Percentiles rank a stretch among this genome's conserved stretches.
phyloP scores from a whole-genome alignment of 495 filamentous ascomycete species.

The Ramalina intermedia region DNA sequence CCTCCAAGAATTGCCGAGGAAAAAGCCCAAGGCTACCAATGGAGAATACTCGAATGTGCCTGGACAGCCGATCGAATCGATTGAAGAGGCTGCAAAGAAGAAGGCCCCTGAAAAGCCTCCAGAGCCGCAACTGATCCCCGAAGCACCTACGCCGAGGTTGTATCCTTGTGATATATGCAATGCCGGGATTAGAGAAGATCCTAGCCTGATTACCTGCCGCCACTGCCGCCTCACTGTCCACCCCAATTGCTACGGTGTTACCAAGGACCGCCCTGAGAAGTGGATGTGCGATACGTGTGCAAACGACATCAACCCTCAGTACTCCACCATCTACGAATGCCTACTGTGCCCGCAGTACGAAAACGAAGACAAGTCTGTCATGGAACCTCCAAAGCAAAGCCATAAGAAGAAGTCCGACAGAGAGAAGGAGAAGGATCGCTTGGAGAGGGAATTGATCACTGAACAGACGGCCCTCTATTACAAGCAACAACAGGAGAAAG shows the following conservation, averaged over 20 bases:
- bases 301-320: slow-evolving; percentile 76
- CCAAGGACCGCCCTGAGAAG: slow-evolving; percentile 55
- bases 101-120: slow-evolving; percentile 41
- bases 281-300: slow-evolving; percentile 94
- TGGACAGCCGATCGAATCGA: slow-evolving; percentile 29
- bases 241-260: slow-evolving; percentile 77
- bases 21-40: slow-evolving; percentile 35
- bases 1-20: slow-evolving; percentile 41
- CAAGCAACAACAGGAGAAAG: slow-evolving; percentile 68
- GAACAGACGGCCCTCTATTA: slow-evolving; percentile 64
- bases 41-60: slow-evolving; percentile 34
- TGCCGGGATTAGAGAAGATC: slow-evolving; percentile 39
- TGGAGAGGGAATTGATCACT: slow-evolving; percentile 65
- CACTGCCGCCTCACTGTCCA: slow-evolving; percentile 92
- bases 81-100: slow-evolving; percentile 45
- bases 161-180: slow-evolving; percentile 79
- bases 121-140: slow-evolving; percentile 46
- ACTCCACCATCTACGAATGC: slow-evolving; percentile 84
- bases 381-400: slow-evolving; percentile 68
- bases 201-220: slow-evolving; percentile 53
- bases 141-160: slow-evolving; percentile 59
- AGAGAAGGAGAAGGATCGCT: slow-evolving; percentile 73
- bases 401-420: slow-evolving; percentile 91
- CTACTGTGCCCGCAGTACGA: slow-evolving; percentile 64
- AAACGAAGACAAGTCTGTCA: slow-evolving; percentile 62